Conservation (phyloP, 225 moss, liverwort and hornwort genomes). For the Neckera pumila region DNA sequence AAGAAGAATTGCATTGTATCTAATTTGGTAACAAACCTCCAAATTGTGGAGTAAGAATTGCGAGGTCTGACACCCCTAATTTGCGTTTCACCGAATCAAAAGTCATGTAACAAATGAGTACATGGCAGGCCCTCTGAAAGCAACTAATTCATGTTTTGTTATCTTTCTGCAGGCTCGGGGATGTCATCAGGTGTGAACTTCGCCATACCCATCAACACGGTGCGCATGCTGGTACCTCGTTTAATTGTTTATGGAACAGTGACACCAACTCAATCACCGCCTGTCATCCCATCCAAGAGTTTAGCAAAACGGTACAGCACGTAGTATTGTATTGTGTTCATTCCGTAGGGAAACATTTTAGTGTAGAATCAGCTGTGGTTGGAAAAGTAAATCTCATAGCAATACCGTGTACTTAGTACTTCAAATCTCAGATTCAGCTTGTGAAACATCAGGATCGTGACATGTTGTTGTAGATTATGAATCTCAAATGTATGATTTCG, state of each 20-base stretch:
- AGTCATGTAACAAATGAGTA: background rate
- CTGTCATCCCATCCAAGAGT: slow-evolving; percentile 31
- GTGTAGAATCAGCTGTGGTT: background rate
- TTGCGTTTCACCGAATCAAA: background rate
- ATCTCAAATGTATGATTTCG: background rate
- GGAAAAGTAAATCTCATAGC: background rate
- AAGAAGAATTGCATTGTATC: background rate
- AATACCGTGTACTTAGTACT: background rate
- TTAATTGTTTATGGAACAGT: slow-evolving; percentile 48
- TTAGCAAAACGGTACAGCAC: slow-evolving; percentile 33
- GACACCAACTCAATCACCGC: slow-evolving; percentile 19
- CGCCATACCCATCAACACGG: slow-evolving; percentile 42
- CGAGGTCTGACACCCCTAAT: background rate
- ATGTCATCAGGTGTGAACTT: slow-evolving; percentile 66
- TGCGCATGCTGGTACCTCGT: slow-evolving; percentile 40
- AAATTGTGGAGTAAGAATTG: background rate
- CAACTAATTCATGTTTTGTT: background rate
- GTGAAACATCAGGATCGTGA: background rate
- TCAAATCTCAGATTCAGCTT: background rate
- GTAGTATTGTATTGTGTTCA: background rate
- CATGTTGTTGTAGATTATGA: background rate
- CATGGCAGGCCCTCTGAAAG: background rate
- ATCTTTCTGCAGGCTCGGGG: slow-evolving; percentile 29
- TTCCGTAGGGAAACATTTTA: background rate
- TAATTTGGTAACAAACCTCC: background rate